Evolutionary conservation across 2,329 filamentous ascomycete species (phyloP).

Genomic region (Parasarocladium wereldwijsianum): DNA sequence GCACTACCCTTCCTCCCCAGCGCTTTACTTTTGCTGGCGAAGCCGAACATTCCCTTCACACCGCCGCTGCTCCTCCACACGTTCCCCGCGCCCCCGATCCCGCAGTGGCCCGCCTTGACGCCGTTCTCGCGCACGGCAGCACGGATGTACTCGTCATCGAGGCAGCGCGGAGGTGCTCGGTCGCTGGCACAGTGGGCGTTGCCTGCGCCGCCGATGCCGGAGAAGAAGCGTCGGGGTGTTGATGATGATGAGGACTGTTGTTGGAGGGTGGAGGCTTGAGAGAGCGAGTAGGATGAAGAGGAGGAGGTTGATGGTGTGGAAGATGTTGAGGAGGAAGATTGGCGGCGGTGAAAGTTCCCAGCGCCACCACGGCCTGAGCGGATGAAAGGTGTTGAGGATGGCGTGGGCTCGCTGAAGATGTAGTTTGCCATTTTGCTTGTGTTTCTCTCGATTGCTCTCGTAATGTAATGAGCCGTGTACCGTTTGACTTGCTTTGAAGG

Average conservation of each 20-base stretch:
- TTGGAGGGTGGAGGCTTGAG: slow-evolving; percentile 32
- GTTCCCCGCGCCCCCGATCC: slow-evolving; percentile 50
- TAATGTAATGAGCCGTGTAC: too few relatives aligned
- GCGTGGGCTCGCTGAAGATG: slow-evolving; percentile 33
- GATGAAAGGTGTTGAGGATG: slow-evolving; percentile 31
- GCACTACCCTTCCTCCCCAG: too few relatives aligned
- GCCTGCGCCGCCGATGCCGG: slow-evolving; percentile 52
- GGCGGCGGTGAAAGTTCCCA: slow-evolving; percentile 36
- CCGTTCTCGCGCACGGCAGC: slow-evolving; percentile 26
- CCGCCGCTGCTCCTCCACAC: too few relatives aligned
- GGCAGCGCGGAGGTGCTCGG: slow-evolving; percentile 31
- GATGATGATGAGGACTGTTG: slow-evolving; percentile 22
- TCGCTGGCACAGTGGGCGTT: slow-evolving; percentile 38
- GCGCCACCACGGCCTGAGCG: slow-evolving; percentile 41
- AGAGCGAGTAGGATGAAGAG: too few relatives aligned
- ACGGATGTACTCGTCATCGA: slow-evolving; percentile 27
- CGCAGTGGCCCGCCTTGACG: slow-evolving; percentile 37
- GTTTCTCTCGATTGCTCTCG: not conserved
- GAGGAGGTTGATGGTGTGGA: slow-evolving; percentile 20
- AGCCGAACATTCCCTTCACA: too few relatives aligned
- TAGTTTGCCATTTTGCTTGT: slow-evolving; percentile 24
- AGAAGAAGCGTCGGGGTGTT: slow-evolving; percentile 39
- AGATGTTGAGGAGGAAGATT: slow-evolving; percentile 27
- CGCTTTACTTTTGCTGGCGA: too few relatives aligned
- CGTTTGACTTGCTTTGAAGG: too few relatives aligned